Conservation (phyloP, 176 grass and related monocot species). For the Paspalum notatum region DNA sequence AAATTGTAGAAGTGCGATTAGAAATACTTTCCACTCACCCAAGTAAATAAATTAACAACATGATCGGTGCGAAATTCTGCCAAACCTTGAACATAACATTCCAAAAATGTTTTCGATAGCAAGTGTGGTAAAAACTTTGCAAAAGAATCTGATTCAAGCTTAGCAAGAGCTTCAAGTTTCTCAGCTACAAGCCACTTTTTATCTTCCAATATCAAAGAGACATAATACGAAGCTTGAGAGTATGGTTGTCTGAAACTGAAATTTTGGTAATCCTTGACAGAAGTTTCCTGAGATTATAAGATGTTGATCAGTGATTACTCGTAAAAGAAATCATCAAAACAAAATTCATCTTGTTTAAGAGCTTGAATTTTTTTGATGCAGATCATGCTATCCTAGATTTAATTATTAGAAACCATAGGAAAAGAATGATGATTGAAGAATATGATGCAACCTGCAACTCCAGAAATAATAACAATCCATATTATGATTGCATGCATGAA, state of each 20-base stretch:
- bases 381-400: neutral
- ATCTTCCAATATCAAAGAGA: conserved; percentile 76
- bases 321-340: conserved; percentile 21
- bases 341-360: neutral
- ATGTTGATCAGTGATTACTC: conserved; percentile 17
- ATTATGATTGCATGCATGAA: neutral
- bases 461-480: neutral
- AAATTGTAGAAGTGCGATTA: conserved; percentile 4
- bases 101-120: conserved; percentile 75
- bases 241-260: conserved; percentile 74
- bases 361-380: conserved; percentile 1
- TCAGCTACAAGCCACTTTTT: conserved; percentile 71
- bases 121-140: conserved; percentile 59
- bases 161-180: conserved; percentile 69
- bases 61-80: conserved; percentile 6
- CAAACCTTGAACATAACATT: conserved; percentile 85
- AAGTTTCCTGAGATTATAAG: conserved; percentile 74
- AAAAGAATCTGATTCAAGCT: conserved; percentile 68
- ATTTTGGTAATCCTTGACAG: conserved; percentile 76
- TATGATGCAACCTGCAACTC: neutral
- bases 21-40: conserved; percentile 14
- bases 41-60: conserved; percentile 21
- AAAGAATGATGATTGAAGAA: conserved; percentile 17
- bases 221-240: conserved; percentile 73
- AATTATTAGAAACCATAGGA: neutral